Evolutionary conservation across 495 filamentous ascomycete genomes (phyloP), one percentile per base, ranked within the genome.

Genomic region (Aspergillus cavernicola): DNA sequence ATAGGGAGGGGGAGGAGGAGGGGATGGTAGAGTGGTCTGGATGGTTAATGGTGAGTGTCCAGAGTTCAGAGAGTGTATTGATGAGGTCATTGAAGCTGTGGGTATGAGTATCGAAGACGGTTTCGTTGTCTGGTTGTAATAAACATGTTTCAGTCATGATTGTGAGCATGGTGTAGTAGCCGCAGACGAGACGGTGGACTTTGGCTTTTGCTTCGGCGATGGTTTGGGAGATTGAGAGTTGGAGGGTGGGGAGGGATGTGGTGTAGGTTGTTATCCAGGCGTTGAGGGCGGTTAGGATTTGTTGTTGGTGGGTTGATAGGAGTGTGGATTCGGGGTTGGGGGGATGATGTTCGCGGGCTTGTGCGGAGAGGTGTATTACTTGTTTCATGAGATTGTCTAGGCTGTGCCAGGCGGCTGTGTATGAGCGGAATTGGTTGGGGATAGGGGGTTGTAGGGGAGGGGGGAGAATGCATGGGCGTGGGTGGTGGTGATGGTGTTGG

Each of bases 141-240:
- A 80, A 58, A 40, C 70, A 71, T 0, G 72, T 74, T 16, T 63
- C 62, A 5, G 55, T 48, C 68, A 79, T 80, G 50, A 83, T 74
- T 13, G 47, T 63, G 0, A 72, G 69, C 72, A 82, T 76, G 42
- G 58, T 65, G 56, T 78, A 66, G 53, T 79, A 76, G 6, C 68
- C 24, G 9, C 48, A 58, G 10, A 82, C 65, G n/a, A 82, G 46
- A 1, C 53, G 37, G 28, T 49, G 72, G 24, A 42, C 45, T 23
- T 35, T 48, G 19, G 31, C 16, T 24, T 23, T 37, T 48, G 31
- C 45, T n/a, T 36, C n/a, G 16, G 33, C 45, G 6, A 48, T 24
- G 9, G 22, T n/a, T 10, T 10, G 29, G 29, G 31, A 22, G 16
- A 10, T 19, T 3, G 31, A 12, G 13, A 36, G 16, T 13, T 37